phyloP scores from a whole-genome alignment of 305 asterid genomes.

The Fraxinus sp. region DNA sequence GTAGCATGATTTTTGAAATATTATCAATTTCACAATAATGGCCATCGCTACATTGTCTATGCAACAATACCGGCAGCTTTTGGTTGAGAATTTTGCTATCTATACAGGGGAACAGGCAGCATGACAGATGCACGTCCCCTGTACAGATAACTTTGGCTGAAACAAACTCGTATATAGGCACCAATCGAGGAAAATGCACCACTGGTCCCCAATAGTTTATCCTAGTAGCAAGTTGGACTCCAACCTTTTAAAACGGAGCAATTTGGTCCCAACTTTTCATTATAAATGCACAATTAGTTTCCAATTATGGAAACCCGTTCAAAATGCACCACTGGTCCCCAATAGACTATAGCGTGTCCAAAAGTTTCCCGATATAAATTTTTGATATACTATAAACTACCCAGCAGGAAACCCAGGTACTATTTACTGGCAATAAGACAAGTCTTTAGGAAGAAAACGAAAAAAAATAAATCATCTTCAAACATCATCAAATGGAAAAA shows the following conservation, averaged over 20 bases:
- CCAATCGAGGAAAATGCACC: neutral
- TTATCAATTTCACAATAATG: neutral
- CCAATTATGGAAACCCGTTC: neutral
- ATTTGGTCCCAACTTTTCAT: neutral
- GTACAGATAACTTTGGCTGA: neutral
- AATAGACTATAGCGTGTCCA: neutral
- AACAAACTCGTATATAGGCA: neutral
- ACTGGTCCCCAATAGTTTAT: neutral
- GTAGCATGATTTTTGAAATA: too few species aligned
- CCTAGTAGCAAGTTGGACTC: neutral
- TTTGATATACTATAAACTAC: neutral
- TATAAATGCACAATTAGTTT: neutral
- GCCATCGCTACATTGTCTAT: neutral
- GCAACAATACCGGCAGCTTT: neutral
- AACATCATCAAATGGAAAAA: constrained; percentile 20
- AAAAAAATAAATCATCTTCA: neutral
- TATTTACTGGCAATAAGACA: neutral
- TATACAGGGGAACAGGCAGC: too few species aligned
- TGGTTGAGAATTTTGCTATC: too few species aligned
- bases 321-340: neutral
- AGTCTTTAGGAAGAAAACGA: neutral
- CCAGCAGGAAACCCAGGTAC: neutral
- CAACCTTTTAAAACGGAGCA: neutral
- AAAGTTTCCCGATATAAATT: neutral
- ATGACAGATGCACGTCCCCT: too few species aligned